Percentiles rank a stretch among this genome's conserved stretches.
Conservation (phyloP, 371 early-diverging fungal genomes). For the Actinomucor elegans region DNA sequence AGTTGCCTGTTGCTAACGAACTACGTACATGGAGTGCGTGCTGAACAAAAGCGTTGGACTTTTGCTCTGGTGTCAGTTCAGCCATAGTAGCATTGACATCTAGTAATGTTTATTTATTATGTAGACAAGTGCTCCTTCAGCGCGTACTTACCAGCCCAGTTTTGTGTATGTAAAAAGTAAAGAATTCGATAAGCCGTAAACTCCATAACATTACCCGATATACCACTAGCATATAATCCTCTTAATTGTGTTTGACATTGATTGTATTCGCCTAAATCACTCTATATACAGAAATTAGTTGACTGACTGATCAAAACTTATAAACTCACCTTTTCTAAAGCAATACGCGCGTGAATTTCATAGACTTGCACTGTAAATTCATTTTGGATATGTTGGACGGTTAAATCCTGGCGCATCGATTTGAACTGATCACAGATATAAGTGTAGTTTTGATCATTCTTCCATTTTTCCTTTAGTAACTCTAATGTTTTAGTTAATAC, state of each 20-base stretch:
- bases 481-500: constrained; percentile 76
- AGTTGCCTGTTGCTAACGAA: constrained; percentile 77
- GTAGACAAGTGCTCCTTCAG: not conserved
- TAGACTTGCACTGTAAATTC: constrained; percentile 93
- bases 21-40: constrained; percentile 86
- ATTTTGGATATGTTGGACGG: constrained; percentile 91
- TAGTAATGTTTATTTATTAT: constrained; percentile 10
- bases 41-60: constrained; percentile 54
- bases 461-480: constrained; percentile 79
- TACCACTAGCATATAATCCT: constrained; percentile 71
- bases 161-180: constrained; percentile 86
- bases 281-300: constrained; percentile 34
- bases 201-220: constrained; percentile 76
- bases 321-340: constrained; percentile 82
- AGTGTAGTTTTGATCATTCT: constrained; percentile 76
- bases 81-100: constrained; percentile 74
- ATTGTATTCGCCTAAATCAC: constrained; percentile 95
- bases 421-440: constrained; percentile 96
- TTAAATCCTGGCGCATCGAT: constrained; percentile 92
- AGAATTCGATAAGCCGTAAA: constrained; percentile 91
- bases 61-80: constrained; percentile 57
- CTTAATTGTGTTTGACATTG: constrained; percentile 94
- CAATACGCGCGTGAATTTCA: constrained; percentile 92
- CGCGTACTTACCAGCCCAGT: constrained; percentile 64
- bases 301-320: not conserved